Percentiles rank a stretch among this genome's conserved stretches.
These are phyloP conservation scores for Hygrophoropsis aurantiaca DNA, from an alignment of 768 basidiomycete genomes.

Conservation along the genomic window DNA sequence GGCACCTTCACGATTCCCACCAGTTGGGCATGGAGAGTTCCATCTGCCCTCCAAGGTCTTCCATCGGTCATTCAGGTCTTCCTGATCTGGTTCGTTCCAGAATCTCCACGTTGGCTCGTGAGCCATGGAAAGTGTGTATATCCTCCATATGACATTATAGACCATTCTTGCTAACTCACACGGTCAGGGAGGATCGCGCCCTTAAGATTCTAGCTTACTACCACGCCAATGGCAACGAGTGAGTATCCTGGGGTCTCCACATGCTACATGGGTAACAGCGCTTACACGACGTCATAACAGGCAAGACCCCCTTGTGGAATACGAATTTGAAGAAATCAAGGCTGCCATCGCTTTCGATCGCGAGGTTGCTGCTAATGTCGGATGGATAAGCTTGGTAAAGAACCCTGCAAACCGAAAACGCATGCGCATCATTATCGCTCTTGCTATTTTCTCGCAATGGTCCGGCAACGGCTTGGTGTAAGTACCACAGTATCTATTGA, in stretches of 20 bases:
- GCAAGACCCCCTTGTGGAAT: constrained; percentile 55
- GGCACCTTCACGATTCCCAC: constrained; percentile 11
- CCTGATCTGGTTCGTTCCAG: constrained; percentile 32
- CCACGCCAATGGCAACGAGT: constrained; percentile 42
- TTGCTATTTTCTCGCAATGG: constrained; percentile 64
- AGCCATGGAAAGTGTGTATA: constrained; percentile 29
- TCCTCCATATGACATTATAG: neutral
- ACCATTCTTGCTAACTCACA: neutral
- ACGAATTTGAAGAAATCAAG: constrained; percentile 67
- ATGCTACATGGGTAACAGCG: neutral
- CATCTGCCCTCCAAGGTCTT: constrained; percentile 13
- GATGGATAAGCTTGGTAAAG: constrained; percentile 46
- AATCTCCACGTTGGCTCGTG: constrained; percentile 37
- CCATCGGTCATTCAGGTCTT: constrained; percentile 11
- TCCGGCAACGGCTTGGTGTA: constrained; percentile 51
- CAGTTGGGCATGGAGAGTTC: constrained; percentile 18
- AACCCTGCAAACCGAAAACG: constrained; percentile 53
- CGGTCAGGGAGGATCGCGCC: constrained; percentile 30
- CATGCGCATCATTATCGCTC: constrained; percentile 54
- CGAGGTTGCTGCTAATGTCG: constrained; percentile 38
- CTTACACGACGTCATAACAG: constrained; percentile 2
- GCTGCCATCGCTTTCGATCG: constrained; percentile 48
- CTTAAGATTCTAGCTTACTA: constrained; percentile 38
- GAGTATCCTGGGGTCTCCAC: constrained; percentile 4
- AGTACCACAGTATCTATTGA: constrained; percentile 3